A percentile compares a stretch with the other conserved stretches of the same genome.
Evolutionary conservation across 1,139 yeast genomes (phyloP).

Genomic region (Magnusiomyces magnusii): DNA sequence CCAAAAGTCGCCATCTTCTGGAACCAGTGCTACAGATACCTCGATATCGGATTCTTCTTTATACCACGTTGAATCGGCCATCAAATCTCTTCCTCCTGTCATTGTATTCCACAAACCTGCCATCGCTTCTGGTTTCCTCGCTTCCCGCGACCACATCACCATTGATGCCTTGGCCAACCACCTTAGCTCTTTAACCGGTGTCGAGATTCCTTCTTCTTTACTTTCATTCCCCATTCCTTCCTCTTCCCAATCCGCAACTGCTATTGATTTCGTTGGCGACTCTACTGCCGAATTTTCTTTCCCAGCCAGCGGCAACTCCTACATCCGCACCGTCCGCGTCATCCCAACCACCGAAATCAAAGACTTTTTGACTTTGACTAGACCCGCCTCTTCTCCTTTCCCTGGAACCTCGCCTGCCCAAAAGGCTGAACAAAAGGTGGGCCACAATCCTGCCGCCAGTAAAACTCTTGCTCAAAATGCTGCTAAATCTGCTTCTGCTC

Average conservation of each 20-base stretch:
- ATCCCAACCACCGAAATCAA: constrained; percentile 11
- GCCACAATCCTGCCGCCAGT: constrained; percentile 4
- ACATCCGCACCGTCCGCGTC: constrained; percentile 14
- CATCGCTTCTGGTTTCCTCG: neutral
- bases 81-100: constrained; percentile 23
- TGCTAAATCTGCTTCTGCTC: constrained; percentile 11
- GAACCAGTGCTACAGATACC: neutral
- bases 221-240: constrained; percentile 13
- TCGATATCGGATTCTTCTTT: neutral
- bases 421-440: constrained; percentile 2
- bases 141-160: constrained; percentile 11
- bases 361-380: constrained; percentile 10
- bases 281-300: constrained; percentile 16
- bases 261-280: constrained; percentile 21
- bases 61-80: constrained; percentile 20
- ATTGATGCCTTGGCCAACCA: constrained; percentile 18
- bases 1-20: neutral
- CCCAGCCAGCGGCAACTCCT: constrained; percentile 12
- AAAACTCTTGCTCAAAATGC: constrained; percentile 12
- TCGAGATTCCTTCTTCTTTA: constrained; percentile 10
- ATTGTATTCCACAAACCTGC: constrained; percentile 14
- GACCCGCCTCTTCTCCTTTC: constrained; percentile 17
- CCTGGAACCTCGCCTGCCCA: constrained; percentile 13
- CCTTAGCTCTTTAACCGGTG: constrained; percentile 20
- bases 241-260: constrained; percentile 7